A percentile compares a stretch with the other conserved stretches of the same genome.
Conservation (phyloP, 2,329 filamentous ascomycete genomes). For the Phialophora macrospora region DNA sequence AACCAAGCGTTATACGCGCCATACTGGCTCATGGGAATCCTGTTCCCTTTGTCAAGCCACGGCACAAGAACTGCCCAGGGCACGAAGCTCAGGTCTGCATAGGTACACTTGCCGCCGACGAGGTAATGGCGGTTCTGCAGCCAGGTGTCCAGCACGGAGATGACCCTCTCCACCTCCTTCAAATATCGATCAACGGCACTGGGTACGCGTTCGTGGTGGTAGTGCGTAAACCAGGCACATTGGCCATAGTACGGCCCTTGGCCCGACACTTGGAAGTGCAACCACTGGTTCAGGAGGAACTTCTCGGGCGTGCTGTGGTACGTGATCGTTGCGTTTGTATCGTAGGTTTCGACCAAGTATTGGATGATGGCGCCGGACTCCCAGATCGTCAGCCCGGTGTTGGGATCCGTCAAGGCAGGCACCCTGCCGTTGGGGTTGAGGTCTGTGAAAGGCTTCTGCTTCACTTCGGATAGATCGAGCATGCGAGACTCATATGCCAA, state of each 20-base stretch:
- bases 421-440: constrained; percentile 40
- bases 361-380: constrained; percentile 35
- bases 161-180: constrained; percentile 53
- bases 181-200: constrained; percentile 52
- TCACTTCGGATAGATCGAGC: constrained; percentile 39
- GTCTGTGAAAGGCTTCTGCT: constrained; percentile 13
- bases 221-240: constrained; percentile 49
- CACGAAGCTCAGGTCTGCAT: constrained; percentile 51
- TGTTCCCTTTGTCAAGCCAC: no score
- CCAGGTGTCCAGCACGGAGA: constrained; percentile 50
- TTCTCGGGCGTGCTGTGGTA: constrained; percentile 45
- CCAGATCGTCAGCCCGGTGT: constrained; percentile 43
- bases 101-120: constrained; percentile 51
- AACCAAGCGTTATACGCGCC: no score
- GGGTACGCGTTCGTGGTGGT: constrained; percentile 50
- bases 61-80: constrained; percentile 38
- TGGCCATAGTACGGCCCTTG: constrained; percentile 56
- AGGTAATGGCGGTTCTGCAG: constrained; percentile 46
- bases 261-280: constrained; percentile 50
- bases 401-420: constrained; percentile 45
- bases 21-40: no score
- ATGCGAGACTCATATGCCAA: constrained; percentile 41
- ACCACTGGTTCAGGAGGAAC: constrained; percentile 51
- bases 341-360: constrained; percentile 40
- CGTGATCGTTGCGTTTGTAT: constrained; percentile 47